These are phyloP conservation scores for Xanthoconium stramineum DNA, from an alignment of 768 basidiomycete genomes.

Conservation along the genomic window DNA sequence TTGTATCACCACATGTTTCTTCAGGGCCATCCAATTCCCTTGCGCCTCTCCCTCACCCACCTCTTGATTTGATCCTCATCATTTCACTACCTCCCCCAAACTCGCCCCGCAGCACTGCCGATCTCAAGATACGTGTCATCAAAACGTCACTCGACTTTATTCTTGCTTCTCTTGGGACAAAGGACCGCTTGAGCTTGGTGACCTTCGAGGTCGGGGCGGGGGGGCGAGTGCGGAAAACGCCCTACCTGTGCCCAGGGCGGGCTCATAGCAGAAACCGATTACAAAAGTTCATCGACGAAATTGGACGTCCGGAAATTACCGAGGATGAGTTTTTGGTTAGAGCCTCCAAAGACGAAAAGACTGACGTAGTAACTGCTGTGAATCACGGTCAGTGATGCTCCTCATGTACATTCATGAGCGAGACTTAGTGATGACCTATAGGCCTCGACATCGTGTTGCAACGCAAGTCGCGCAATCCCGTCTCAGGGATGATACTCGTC, in stretches of 20 bases:
- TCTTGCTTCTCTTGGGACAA: constrained; percentile 67
- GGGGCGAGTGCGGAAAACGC: constrained; percentile 87
- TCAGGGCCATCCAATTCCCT: constrained; percentile 78
- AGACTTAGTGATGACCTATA: constrained; percentile 23
- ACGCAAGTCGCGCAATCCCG: constrained; percentile 85
- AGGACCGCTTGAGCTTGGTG: constrained; percentile 85
- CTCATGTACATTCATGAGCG: not conserved
- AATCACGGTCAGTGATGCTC: constrained; percentile 66
- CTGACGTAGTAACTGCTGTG: constrained; percentile 97
- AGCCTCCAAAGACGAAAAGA: constrained; percentile 86
- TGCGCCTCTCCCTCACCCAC: constrained; percentile 77
- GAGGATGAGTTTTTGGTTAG: constrained; percentile 68
- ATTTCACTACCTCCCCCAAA: constrained; percentile 78
- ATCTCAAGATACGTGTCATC: constrained; percentile 87
- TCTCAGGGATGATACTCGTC: constrained; percentile 90
- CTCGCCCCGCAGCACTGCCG: constrained; percentile 71
- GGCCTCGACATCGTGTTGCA: constrained; percentile 93
- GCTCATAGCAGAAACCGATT: constrained; percentile 67
- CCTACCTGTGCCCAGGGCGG: constrained; percentile 76
- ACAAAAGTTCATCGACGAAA: constrained; percentile 74
- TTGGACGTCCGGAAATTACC: constrained; percentile 43
- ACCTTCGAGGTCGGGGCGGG: constrained; percentile 88
- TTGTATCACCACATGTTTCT: constrained; percentile 70
- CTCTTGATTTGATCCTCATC: constrained; percentile 90
- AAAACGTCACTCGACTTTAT: constrained; percentile 85